Evolutionary conservation across 805 yeast species (phyloP).

Genomic region (Kazachstania taianensis): DNA sequence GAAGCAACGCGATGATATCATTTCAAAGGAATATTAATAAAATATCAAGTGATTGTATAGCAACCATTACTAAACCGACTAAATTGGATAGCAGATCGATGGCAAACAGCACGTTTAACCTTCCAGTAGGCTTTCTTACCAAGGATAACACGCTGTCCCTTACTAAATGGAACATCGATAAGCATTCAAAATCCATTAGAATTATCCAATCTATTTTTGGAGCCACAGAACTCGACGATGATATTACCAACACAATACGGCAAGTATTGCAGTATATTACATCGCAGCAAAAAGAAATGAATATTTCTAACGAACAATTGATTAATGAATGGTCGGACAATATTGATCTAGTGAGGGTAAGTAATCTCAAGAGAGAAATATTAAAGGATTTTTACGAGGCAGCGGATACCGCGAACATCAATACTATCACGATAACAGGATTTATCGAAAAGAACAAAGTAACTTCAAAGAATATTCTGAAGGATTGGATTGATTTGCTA

Average conservation of each 20-base stretch:
- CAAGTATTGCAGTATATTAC: slow-evolving; percentile 2
- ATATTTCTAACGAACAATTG: slow-evolving; percentile 3
- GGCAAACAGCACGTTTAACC: neutral
- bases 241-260: slow-evolving; percentile 11
- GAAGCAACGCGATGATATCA: too few relatives aligned
- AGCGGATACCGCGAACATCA: slow-evolving; percentile 1
- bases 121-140: slow-evolving; percentile 6
- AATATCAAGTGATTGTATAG: neutral
- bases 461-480: slow-evolving; percentile 2
- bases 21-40: too few relatives aligned
- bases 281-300: slow-evolving; percentile 1
- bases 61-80: too few relatives aligned
- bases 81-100: too few relatives aligned
- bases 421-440: neutral
- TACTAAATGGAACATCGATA: slow-evolving; percentile 3
- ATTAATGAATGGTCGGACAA: slow-evolving; percentile 10
- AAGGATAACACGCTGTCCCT: slow-evolving; percentile 11
- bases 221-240: slow-evolving; percentile 7
- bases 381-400: slow-evolving; percentile 5
- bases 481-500: slow-evolving; percentile 32
- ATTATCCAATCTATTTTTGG: slow-evolving; percentile 8
- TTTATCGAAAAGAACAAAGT: neutral
- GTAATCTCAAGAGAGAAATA: slow-evolving; percentile 11
- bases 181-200: neutral
- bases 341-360: slow-evolving; percentile 8